Conservation (phyloP, 2,329 filamentous ascomycete genomes). For the Boeremia lycopersici region DNA sequence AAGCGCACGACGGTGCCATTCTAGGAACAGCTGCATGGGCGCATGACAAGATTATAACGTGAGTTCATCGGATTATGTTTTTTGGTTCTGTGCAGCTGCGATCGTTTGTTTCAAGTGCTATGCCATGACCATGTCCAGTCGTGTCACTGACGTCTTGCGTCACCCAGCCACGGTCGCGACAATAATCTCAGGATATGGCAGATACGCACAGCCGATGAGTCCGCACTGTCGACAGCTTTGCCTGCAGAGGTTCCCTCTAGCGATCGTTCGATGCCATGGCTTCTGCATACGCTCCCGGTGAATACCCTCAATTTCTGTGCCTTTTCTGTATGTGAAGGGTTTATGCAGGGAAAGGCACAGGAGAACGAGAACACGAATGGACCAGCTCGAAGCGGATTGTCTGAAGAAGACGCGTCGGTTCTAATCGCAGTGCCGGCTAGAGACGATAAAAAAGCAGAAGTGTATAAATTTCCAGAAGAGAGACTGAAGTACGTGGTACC, state of each 20-base stretch:
- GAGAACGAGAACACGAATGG: constrained; percentile 2
- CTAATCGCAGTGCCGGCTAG: constrained; percentile 76
- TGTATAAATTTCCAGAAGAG: constrained; percentile 81
- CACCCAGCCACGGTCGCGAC: constrained; percentile 81
- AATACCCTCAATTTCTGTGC: constrained; percentile 96
- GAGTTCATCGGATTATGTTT: constrained; percentile 48
- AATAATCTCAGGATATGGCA: constrained; percentile 87
- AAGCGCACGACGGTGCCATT: constrained; percentile 77
- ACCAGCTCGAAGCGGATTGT: not conserved
- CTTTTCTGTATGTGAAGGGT: constrained; percentile 66
- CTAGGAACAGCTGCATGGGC: constrained; percentile 76
- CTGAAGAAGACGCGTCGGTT: constrained; percentile 44
- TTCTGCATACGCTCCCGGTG: constrained; percentile 82
- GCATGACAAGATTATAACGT: constrained; percentile 80
- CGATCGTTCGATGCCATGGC: constrained; percentile 72
- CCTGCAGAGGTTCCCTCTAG: constrained; percentile 67
- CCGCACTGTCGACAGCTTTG: constrained; percentile 67
- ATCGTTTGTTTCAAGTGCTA: not conserved
- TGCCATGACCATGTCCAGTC: not conserved
- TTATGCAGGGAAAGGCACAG: not conserved
- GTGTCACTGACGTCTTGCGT: not conserved
- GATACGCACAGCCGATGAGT: constrained; percentile 65
- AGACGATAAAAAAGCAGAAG: constrained; percentile 67
- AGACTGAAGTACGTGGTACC: constrained; percentile 67
- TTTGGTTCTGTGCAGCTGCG: not conserved